Base-by-base conservation (phyloP, 352 stramenopile species). In the Phytopythium delawarense region DNA sequence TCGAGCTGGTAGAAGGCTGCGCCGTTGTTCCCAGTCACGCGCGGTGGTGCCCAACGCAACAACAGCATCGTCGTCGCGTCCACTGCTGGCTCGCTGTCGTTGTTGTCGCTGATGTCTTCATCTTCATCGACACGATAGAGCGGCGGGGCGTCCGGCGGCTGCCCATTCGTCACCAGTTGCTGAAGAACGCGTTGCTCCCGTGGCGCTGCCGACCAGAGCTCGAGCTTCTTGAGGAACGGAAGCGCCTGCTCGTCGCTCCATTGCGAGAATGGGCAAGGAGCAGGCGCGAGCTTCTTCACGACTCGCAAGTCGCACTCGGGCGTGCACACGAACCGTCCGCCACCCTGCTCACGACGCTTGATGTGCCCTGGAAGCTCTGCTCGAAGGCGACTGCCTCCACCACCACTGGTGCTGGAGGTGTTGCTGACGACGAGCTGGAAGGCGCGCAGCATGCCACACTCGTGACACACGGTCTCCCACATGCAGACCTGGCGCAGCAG, bases 401-500 rank as follows among this genome's bases (percentile, higher is more conserved):
- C 65, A 2, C 57, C 64, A 66, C 57, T 68, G 9, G 61, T 60
- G 52, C 70, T 69, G 37, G 80, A 77, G 0, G 73, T 85, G 39
- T 65, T 73, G 7, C 79, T 70, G 12, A 92, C 63, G 8, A 92
- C 78, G 13, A 97, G 72, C 49, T 95, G 81, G 60, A 96, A 97
- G 34, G 87, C 91, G 50, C 96, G 94, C 25, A 94, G 66, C 87
- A 97, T 97, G 20, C 89, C 89, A 44, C 88, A 97, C 55, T 92
- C 85, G 59, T 93, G 88, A 63, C 91, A 97, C 4, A 96, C 91
- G 0, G 91, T 96, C 63, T 96, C 87, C 89, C 91, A 97, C 72
- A 93, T 89, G 68, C 91, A 97, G 51, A 94, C 87, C 2, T 88
- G 74, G 34, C 82, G 74, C n/a, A 96, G 74, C 23, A 92, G 64